Percentiles rank a stretch among this genome's conserved stretches.
These are phyloP conservation scores for Ceratobasidium sp. DNA, from an alignment of 1,284 basidiomycete species.

Conservation along the genomic window DNA sequence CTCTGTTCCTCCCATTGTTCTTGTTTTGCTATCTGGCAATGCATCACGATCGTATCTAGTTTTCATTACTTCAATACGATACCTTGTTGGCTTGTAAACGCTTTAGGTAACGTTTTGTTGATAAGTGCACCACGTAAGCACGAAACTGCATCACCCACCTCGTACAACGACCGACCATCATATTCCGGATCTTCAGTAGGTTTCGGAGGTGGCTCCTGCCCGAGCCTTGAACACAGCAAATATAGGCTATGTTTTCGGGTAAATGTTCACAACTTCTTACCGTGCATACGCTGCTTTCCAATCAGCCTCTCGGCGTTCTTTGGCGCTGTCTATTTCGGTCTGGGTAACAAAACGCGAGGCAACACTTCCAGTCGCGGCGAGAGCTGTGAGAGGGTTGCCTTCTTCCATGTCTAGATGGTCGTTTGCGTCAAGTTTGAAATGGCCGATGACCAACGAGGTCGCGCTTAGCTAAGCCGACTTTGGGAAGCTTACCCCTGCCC, in stretches of 20 bases:
- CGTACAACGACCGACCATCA: slow-evolving; percentile 88
- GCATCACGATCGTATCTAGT: slow-evolving; percentile 1
- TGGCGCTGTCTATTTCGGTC: slow-evolving; percentile 79
- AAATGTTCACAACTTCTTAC: slow-evolving; percentile 34
- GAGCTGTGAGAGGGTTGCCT: slow-evolving; percentile 17
- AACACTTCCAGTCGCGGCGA: slow-evolving; percentile 39
- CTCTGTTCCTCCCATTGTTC: slow-evolving; percentile 95
- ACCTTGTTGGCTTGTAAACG: slow-evolving; percentile 47
- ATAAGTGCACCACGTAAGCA: not conserved
- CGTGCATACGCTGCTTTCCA: slow-evolving; percentile 89
- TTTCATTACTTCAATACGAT: slow-evolving; percentile 3
- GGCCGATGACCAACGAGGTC: too few species aligned
- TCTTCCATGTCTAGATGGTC: slow-evolving; percentile 18
- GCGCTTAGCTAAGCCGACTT: too few species aligned
- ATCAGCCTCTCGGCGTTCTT: slow-evolving; percentile 77
- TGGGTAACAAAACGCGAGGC: slow-evolving; percentile 64
- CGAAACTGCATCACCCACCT: slow-evolving; percentile 62
- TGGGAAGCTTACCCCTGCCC: too few species aligned
- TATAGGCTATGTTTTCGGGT: slow-evolving; percentile 15
- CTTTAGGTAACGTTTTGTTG: slow-evolving; percentile 16
- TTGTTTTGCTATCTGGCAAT: slow-evolving; percentile 76
- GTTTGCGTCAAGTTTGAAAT: too few species aligned
- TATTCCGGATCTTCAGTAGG: slow-evolving; percentile 72
- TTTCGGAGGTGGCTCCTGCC: slow-evolving; percentile 84
- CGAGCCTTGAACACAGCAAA: slow-evolving; percentile 59